Conservation (phyloP, 495 filamentous ascomycete species). For the Cercophora scortea region DNA sequence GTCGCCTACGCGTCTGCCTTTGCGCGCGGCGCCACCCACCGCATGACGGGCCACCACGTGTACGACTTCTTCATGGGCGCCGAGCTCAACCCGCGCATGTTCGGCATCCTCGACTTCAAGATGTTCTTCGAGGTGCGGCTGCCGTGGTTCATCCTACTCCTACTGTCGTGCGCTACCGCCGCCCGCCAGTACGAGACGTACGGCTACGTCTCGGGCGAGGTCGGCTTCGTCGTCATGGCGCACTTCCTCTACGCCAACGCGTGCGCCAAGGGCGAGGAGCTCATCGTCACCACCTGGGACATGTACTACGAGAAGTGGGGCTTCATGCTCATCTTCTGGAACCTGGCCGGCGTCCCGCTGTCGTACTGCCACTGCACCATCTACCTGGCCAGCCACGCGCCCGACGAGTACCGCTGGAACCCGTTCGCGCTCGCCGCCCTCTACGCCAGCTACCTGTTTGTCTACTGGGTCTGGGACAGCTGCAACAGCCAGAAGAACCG, state of each 20-base stretch:
- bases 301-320: slow-evolving; percentile 99
- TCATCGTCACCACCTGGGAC: slow-evolving; percentile 90
- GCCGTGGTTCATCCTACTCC: slow-evolving; percentile 90
- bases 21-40: slow-evolving; percentile 69
- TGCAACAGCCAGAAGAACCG: slow-evolving; percentile 93
- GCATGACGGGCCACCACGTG: slow-evolving; percentile 85
- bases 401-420: slow-evolving; percentile 75
- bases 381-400: slow-evolving; percentile 84
- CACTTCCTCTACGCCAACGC: slow-evolving; percentile 96
- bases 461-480: slow-evolving; percentile 91
- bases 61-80: slow-evolving; percentile 99
- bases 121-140: slow-evolving; percentile 99
- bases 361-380: slow-evolving; percentile 96
- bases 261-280: slow-evolving; percentile 92
- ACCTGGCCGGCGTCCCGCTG: slow-evolving; percentile 89
- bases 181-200: slow-evolving; percentile 82
- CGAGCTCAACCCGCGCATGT: slow-evolving; percentile 92
- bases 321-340: slow-evolving; percentile 99
- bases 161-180: slow-evolving; percentile 68
- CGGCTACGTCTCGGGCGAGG: slow-evolving; percentile 87
- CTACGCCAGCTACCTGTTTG: slow-evolving; percentile 67
- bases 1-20: slow-evolving; percentile 80
- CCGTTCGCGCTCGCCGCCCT: slow-evolving; percentile 56
- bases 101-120: slow-evolving; percentile 91
- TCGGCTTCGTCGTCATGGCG: slow-evolving; percentile 82